Percentiles rank a stretch among this genome's conserved stretches.
Conservation (phyloP, 2,329 filamentous ascomycete genomes). For the Alternaria atra region DNA sequence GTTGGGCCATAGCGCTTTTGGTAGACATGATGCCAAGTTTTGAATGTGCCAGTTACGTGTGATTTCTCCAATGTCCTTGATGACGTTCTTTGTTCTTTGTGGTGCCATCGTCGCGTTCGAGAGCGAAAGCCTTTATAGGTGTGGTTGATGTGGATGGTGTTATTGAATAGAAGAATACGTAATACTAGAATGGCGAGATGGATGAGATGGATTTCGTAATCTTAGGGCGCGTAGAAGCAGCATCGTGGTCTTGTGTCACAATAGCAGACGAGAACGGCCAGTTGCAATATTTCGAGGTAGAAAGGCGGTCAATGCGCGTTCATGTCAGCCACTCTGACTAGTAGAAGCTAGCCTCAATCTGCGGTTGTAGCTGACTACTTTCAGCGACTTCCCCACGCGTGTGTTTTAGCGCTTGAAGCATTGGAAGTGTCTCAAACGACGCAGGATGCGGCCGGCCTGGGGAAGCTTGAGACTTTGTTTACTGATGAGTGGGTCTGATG, state of each 20-base stretch:
- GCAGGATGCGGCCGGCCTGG: neutral
- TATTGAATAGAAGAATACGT: neutral
- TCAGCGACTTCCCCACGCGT: neutral
- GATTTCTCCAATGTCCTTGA: conserved; percentile 1
- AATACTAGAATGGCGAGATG: neutral
- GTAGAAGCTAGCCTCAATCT: conserved; percentile 5
- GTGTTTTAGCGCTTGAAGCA: neutral
- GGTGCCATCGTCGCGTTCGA: conserved; percentile 8
- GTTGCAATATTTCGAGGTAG: conserved; percentile 8
- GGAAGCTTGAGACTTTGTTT: neutral
- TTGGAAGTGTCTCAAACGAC: neutral
- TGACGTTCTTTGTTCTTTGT: neutral
- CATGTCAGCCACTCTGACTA: conserved; percentile 7
- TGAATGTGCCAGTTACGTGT: conserved; percentile 13
- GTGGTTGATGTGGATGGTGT: neutral
- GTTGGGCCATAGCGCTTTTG: conserved; percentile 11
- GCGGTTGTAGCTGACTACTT: neutral
- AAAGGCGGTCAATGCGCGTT: conserved; percentile 14
- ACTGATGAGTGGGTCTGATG: conserved; percentile 6
- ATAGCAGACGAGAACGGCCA: neutral
- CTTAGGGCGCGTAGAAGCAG: neutral
- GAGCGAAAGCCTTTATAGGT: neutral
- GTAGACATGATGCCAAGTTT: conserved; percentile 3
- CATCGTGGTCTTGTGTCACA: conserved; percentile 10
- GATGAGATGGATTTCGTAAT: neutral